phyloP scores from a whole-genome alignment of 176 grass and related monocot species.

The Bonia amplexicaulis region DNA sequence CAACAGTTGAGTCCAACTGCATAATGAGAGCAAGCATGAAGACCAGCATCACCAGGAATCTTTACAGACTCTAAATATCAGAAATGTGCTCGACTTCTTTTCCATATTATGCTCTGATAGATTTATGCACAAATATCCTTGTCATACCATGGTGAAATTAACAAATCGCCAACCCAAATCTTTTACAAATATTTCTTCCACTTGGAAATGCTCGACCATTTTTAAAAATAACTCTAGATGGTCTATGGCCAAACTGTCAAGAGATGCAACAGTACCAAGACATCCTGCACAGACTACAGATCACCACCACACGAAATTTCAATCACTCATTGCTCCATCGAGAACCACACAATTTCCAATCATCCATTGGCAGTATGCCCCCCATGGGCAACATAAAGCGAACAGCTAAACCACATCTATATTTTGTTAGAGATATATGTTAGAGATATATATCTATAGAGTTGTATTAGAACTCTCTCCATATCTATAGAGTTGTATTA shows the following conservation, averaged over 20 bases:
- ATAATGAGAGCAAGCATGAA: slow-evolving; percentile 11
- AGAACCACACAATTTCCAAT: not conserved
- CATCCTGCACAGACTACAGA: not conserved
- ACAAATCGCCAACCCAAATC: not conserved
- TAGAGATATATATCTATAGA: too few relatives aligned
- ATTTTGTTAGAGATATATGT: too few relatives aligned
- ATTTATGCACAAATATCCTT: not conserved
- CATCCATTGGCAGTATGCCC: not conserved
- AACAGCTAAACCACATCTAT: not conserved
- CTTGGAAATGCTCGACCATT: not conserved
- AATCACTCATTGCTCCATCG: not conserved
- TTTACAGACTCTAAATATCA: not conserved
- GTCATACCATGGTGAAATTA: not conserved
- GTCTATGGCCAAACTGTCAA: not conserved
- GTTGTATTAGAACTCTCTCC: too few relatives aligned
- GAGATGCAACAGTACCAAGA: not conserved
- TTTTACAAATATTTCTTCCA: not conserved
- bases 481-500: too few relatives aligned
- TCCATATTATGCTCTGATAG: not conserved
- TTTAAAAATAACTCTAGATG: not conserved
- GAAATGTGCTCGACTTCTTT: not conserved
- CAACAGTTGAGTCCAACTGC: slow-evolving; percentile 64
- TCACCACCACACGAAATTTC: not conserved
- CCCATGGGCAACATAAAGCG: not conserved
- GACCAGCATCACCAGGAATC: not conserved